Evolutionary conservation across 1,284 basidiomycete genomes (phyloP).

Genomic region (Heterobasidion occidentale): DNA sequence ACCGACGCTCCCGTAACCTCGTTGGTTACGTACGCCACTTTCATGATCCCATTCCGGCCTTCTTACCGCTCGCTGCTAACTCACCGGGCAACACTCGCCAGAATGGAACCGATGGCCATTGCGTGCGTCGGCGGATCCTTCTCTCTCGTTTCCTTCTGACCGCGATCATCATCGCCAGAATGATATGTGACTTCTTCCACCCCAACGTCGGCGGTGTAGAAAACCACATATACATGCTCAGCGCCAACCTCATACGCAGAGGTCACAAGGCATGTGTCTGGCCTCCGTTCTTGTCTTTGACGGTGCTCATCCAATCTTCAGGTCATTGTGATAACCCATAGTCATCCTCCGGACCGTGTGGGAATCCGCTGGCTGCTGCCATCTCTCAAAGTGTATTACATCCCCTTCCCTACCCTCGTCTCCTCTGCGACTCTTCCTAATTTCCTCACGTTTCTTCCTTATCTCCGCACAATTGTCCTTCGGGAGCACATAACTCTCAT

Average conservation of each 20-base stretch:
- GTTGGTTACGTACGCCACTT: background rate
- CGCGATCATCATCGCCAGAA: conserved; percentile 35
- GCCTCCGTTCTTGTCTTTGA: background rate
- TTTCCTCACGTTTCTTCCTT: conserved; percentile 88
- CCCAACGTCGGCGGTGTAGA: conserved; percentile 95
- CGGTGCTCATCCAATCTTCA: conserved; percentile 20
- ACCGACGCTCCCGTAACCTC: background rate
- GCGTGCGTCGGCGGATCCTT: background rate
- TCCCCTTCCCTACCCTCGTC: conserved; percentile 84
- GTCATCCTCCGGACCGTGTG: conserved; percentile 77
- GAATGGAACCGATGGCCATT: background rate
- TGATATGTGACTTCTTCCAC: conserved; percentile 97
- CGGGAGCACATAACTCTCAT: conserved; percentile 85
- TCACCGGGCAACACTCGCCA: background rate
- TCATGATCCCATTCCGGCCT: background rate
- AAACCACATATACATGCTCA: conserved; percentile 92
- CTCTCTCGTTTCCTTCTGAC: no score
- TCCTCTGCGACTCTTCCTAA: conserved; percentile 92
- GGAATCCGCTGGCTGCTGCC: conserved; percentile 86
- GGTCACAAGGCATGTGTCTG: conserved; percentile 71
- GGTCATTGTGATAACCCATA: conserved; percentile 95
- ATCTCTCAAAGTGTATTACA: conserved; percentile 89
- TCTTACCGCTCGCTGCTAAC: background rate
- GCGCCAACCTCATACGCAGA: conserved; percentile 72
- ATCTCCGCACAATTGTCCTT: conserved; percentile 82